Evolutionary conservation across 805 yeast species (phyloP).

Genomic region (Sporopachydermia lactativora): DNA sequence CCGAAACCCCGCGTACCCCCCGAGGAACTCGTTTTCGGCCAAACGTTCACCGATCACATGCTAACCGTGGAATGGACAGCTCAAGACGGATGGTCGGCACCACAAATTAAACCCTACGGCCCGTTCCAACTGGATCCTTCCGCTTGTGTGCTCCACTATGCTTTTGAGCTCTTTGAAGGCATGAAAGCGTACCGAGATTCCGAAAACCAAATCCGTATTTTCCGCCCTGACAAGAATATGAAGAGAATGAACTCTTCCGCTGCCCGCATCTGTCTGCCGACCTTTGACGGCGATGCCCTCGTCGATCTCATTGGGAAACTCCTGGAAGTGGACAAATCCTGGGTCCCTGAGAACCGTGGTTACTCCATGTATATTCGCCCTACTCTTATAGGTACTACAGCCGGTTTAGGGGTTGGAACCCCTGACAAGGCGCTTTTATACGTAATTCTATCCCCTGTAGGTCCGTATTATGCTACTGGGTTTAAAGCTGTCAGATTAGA

Average conservation of each 20-base stretch:
- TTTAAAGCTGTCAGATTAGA: conserved; percentile 91
- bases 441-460: conserved; percentile 91
- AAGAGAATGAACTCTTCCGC: conserved; percentile 81
- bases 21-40: conserved; percentile 55
- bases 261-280: conserved; percentile 77
- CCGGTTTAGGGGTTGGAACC: conserved; percentile 72
- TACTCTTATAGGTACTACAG: conserved; percentile 85
- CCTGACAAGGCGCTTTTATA: conserved; percentile 74
- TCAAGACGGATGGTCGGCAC: conserved; percentile 74
- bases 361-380: conserved; percentile 91
- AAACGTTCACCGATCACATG: conserved; percentile 73
- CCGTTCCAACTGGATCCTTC: conserved; percentile 73
- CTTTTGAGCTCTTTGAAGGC: conserved; percentile 92
- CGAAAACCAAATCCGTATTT: conserved; percentile 58
- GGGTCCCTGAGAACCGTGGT: conserved; percentile 79
- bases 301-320: conserved; percentile 64
- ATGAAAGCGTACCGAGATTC: conserved; percentile 74
- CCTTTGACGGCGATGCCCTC: conserved; percentile 67
- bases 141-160: conserved; percentile 83
- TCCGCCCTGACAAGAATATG: conserved; percentile 91
- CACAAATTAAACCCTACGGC: conserved; percentile 78
- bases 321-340: conserved; percentile 56
- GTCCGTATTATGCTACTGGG: conserved; percentile 91
- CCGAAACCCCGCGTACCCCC: conserved; percentile 47
- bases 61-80: conserved; percentile 72